A percentile compares a stretch with the other conserved stretches of the same genome.
Evolutionary conservation across 2,329 filamentous ascomycete species (phyloP).

Genomic region (Ophiostoma tasmaniense): DNA sequence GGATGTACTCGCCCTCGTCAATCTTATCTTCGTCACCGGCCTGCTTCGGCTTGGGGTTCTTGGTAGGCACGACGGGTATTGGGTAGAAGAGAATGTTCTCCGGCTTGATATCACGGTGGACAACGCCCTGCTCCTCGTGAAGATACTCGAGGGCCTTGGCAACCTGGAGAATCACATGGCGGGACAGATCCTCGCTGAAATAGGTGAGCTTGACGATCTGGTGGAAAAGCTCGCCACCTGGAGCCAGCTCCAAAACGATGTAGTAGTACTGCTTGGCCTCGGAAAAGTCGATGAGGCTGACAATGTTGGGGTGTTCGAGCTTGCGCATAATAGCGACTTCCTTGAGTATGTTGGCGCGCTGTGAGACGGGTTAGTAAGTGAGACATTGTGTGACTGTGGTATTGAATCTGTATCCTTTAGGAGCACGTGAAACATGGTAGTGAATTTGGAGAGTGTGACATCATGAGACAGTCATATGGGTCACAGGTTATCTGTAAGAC

Average conservation of each 20-base stretch:
- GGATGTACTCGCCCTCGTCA: slow-evolving; percentile 88
- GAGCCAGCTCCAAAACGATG: slow-evolving; percentile 89
- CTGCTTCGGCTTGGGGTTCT: slow-evolving; percentile 67
- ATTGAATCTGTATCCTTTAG: background rate
- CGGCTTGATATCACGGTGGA: slow-evolving; percentile 97
- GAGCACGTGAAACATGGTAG: background rate
- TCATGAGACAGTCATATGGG: slow-evolving; percentile 10
- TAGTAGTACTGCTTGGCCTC: slow-evolving; percentile 96
- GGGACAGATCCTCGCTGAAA: slow-evolving; percentile 90
- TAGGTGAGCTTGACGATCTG: slow-evolving; percentile 97
- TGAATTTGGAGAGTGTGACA: background rate
- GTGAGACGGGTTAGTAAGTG: background rate
- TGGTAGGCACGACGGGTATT: slow-evolving; percentile 70
- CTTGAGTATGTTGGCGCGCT: slow-evolving; percentile 97
- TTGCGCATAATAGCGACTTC: slow-evolving; percentile 99
- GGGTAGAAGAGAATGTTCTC: slow-evolving; percentile 95
- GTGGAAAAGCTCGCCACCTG: slow-evolving; percentile 94
- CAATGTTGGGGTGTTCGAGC: slow-evolving; percentile 90
- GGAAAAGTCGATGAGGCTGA: slow-evolving; percentile 86
- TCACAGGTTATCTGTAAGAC: background rate
- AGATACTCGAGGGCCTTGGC: slow-evolving; percentile 90
- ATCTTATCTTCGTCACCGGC: slow-evolving; percentile 95
- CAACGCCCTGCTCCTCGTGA: slow-evolving; percentile 89
- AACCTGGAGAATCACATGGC: slow-evolving; percentile 91
- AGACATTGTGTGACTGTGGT: background rate